Evolutionary conservation across 2,329 filamentous ascomycete species (phyloP).

Genomic region (Alternaria triticimaculans): DNA sequence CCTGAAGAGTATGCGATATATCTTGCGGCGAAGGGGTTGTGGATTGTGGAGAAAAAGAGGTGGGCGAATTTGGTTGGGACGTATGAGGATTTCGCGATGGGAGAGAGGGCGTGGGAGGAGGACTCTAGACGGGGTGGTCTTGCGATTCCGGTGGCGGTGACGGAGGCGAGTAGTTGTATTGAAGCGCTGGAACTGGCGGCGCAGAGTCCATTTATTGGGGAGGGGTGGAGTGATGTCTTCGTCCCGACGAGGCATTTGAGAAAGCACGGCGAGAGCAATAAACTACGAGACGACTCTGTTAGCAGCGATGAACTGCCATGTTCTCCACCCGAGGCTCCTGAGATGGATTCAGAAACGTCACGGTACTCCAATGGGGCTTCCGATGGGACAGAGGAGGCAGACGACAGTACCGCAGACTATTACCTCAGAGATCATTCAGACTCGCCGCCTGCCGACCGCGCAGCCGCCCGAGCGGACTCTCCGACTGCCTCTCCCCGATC

Average conservation of each 20-base stretch:
- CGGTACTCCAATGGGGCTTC: neutral
- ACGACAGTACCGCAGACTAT: neutral
- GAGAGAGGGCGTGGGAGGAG: neutral
- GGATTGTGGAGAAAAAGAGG: conserved; percentile 1
- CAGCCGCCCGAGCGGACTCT: neutral
- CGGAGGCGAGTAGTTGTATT: neutral
- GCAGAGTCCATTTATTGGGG: neutral
- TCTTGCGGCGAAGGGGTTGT: neutral
- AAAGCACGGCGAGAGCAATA: neutral
- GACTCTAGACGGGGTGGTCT: neutral
- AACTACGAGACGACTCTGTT: neutral
- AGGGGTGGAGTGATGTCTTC: neutral
- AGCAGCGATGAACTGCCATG: neutral
- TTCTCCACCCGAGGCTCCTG: too few species aligned
- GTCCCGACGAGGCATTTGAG: neutral
- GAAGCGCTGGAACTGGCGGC: neutral
- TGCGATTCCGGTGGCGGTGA: neutral
- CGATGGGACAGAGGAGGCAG: neutral
- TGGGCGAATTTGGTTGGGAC: conserved; percentile 1
- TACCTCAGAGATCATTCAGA: neutral
- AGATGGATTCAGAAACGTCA: neutral
- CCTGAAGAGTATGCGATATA: neutral
- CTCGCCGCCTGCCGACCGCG: neutral
- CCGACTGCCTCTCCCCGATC: neutral
- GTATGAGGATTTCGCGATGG: neutral